Base-by-base conservation (phyloP, 441 rosid species). In the Raphanus hybrid region DNA sequence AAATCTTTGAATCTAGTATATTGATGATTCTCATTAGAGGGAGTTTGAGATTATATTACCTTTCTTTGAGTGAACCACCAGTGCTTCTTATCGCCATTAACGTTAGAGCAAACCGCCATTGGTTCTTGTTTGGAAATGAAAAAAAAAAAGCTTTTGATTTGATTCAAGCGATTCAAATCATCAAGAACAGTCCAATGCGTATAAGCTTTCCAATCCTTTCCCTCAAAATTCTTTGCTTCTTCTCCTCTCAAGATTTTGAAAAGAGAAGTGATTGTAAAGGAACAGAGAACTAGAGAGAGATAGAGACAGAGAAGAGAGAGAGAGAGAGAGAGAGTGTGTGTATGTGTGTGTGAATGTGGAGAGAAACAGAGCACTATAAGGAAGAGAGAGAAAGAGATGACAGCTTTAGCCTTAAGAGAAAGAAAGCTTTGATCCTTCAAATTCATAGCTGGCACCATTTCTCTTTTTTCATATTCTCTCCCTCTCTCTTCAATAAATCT, bases 1-100 rank as follows among this genome's bases (percentile, higher is more conserved):
- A 70, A 5, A 20, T 18, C 14, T 54, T 15, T 6, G 15, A 20
- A 65, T 26, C 11, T 23, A 65, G 18, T 18, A 9, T 27, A 23
- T 12, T 37, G 34, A 1, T 26, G 64, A 52, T 10, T 35, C 14
- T 64, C 54, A 14, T 4, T 66, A 23, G 67, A 62, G 23, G 20
- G 14, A 1, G n/a, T 34, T 20, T 64, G 20, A 7, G 11, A 32
- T 34, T 16, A 6, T 45, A 8, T 50, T 61, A 89, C 98, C 97
- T 86, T 94, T 48, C 93, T 80, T 78, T 90, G 90, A 76, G 84
- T 87, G 69, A 92, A 92, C 98, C 98, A 94, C 97, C 98, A 94
- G 79, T 84, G 97, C 64, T 85, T 92, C 86, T 77, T 92, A 26
- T 93, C 93, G 74, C 63, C 57, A 8, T 78, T 82, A 52, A 43